Evolutionary conservation across 2,329 filamentous ascomycete genomes (phyloP).

Genomic region (Lachnellula occidentalis): DNA sequence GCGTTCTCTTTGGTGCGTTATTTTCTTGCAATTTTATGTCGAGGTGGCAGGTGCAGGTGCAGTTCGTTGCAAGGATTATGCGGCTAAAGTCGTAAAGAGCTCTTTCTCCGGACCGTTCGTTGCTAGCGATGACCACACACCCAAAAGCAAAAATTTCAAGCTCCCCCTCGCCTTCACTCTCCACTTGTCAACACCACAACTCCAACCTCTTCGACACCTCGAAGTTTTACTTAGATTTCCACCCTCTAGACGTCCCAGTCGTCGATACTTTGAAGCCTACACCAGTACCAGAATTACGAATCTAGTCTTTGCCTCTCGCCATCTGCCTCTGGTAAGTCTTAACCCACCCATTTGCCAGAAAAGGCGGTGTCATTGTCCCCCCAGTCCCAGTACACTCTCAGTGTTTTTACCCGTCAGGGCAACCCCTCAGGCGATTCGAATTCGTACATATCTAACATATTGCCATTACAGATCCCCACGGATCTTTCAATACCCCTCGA

Average conservation of each 20-base stretch:
- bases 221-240: not conserved
- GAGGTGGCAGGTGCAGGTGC: not conserved
- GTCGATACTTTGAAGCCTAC: not conserved
- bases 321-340: not conserved
- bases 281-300: not conserved
- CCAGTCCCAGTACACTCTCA: too few relatives aligned
- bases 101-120: not conserved
- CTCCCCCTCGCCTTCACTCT: not conserved
- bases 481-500: slow-evolving; percentile 16
- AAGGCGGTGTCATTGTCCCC: not conserved
- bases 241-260: not conserved
- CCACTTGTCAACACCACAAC: not conserved
- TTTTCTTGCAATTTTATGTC: too few relatives aligned
- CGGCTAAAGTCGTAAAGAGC: not conserved
- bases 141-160: not conserved
- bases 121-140: not conserved
- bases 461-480: slow-evolving; percentile 10
- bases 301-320: not conserved
- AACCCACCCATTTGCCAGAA: not conserved
- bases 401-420: too few relatives aligned
- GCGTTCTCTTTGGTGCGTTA: too few relatives aligned
- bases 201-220: slow-evolving; percentile 1
- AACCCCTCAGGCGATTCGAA: too few relatives aligned
- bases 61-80: not conserved
- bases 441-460: not conserved